phyloP scores from a whole-genome alignment of 495 filamentous ascomycete species.

The Hypoxylon intermedium region DNA sequence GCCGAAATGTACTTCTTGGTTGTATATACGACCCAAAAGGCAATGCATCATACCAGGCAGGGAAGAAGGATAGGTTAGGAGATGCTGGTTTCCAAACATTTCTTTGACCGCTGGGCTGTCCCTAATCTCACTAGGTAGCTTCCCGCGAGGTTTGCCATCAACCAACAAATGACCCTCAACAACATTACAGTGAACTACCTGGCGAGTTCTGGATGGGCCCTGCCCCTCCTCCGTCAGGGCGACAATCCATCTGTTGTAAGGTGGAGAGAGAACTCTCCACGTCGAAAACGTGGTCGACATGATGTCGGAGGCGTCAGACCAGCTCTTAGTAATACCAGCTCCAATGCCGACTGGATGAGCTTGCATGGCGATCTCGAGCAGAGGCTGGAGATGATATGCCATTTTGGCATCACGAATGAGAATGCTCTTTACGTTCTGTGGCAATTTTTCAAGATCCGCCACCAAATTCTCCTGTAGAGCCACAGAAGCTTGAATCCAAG shows the following conservation, averaged over 20 bases:
- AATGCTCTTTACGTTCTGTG: conserved; percentile 42
- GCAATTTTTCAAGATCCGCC: conserved; percentile 40
- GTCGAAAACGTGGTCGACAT: neutral
- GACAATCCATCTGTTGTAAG: conserved; percentile 47
- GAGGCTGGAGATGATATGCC: conserved; percentile 43
- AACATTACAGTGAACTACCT: conserved; percentile 53
- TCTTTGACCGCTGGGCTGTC: conserved; percentile 46
- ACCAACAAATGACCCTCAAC: conserved; percentile 59
- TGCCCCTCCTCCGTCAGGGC: conserved; percentile 2
- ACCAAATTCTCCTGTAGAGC: conserved; percentile 52
- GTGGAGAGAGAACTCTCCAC: conserved; percentile 33
- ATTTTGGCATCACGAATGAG: conserved; percentile 59
- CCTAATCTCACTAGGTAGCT: conserved; percentile 53
- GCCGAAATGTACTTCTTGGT: conserved; percentile 59
- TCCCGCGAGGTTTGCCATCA: conserved; percentile 50
- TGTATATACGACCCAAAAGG: conserved; percentile 38
- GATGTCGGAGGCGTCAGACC: neutral
- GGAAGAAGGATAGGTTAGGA: conserved; percentile 54
- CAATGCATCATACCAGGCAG: conserved; percentile 56
- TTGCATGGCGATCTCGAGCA: conserved; percentile 43
- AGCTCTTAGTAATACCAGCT: conserved; percentile 35
- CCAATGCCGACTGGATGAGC: conserved; percentile 37
- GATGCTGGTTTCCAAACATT: conserved; percentile 58
- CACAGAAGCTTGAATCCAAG: conserved; percentile 47
- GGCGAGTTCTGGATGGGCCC: neutral